Base-by-base conservation (phyloP, 345 rosid species). In the Eucalyptus pauciflora region DNA sequence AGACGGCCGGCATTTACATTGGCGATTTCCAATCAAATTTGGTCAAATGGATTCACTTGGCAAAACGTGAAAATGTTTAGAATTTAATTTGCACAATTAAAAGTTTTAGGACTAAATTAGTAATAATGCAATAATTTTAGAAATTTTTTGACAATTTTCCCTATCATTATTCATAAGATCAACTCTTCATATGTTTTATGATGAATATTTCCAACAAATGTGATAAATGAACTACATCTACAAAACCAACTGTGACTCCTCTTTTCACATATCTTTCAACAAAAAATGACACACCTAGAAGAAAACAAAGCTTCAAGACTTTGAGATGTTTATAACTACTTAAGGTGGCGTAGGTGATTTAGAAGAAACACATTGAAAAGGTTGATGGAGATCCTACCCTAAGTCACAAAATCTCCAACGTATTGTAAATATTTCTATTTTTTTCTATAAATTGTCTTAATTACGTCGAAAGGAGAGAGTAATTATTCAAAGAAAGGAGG, bases 1-100 rank as follows among this genome's bases (percentile, higher is more conserved):
- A 22, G 60, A 56, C 0, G 12, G 12, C 1, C 2, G 0, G 1
- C 27, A 56, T 56, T 25, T 4, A 22, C 11, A 56, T 56, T 56
- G 27, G 13, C 1, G 5, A 56, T 56, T 56, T 56, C 27, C 5
- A 0, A 20, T 9, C 27, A 22, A 20, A 56, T 22, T 56, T 56
- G 27, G 5, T 56, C 2, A 4, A 5, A 56, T 56, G 27, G 25
- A 24, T 24, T 56, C 10, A 22, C 25, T 56, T 56, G 62, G 12
- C 5, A 56, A 56, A 20, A 56, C 2, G 5, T 56, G 12, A 56
- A 56, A 56, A 56, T 8, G 13, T 56, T 56, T 56, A 22, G 2
- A 24, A 56, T 5, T 56, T 12, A 56, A 56, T 56, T 56, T 22
- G 27, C 27, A 56, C 27, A 56, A 56, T 56, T 56, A 56, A 56